Base-by-base conservation (phyloP, 768 basidiomycete species). In the Lactarius tabidus region DNA sequence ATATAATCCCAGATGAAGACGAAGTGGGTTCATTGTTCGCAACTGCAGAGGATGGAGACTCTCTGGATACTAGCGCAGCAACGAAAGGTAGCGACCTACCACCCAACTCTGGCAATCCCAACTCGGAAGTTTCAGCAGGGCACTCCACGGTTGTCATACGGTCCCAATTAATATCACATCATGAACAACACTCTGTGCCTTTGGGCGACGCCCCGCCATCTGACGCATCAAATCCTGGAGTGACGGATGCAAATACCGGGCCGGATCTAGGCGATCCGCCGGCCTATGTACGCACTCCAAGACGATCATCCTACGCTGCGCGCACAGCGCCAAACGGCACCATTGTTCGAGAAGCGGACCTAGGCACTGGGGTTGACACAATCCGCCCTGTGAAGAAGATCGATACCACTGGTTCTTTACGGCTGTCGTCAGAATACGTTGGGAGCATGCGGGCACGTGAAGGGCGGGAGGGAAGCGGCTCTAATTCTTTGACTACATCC, bases 311-410 rank as follows among this genome's bases (percentile, higher is more conserved):
- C 1, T 94, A 91, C 76, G 87, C 89, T 51, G 88, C 85, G 23
- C 84, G 93, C 45, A 84, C 84, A 59, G 84, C 84, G 20, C 79
- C 80, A 63, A 86, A 84, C 17, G 93, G 94, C 14, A 93, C 91
- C 0, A 79, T 93, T 9, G 77, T 95, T 70, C 83, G 83, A 51
- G 87, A 88, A 70, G 92, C 87, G 14, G 94, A 95, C 75, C 73
- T 95, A n/a, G 93, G 93, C 20, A 90, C 81, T 59, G 93, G 93
- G 43, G 81, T 91, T 53, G 92, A 91, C 71, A 98, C 95, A 1
- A 93, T 98, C 71, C 84, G 94, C 59, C 95, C 95, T 0, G 87
- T 96, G 67, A 96, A 95, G 82, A 93, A 91, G 71, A 87, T 96
- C 35, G 94, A 97, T 73, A 82, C 88, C 6, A 80, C 82, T 14